Percentiles rank a stretch among this genome's conserved stretches.
Conservation (phyloP, 768 basidiomycete genomes). For the Suillus alpinus region DNA sequence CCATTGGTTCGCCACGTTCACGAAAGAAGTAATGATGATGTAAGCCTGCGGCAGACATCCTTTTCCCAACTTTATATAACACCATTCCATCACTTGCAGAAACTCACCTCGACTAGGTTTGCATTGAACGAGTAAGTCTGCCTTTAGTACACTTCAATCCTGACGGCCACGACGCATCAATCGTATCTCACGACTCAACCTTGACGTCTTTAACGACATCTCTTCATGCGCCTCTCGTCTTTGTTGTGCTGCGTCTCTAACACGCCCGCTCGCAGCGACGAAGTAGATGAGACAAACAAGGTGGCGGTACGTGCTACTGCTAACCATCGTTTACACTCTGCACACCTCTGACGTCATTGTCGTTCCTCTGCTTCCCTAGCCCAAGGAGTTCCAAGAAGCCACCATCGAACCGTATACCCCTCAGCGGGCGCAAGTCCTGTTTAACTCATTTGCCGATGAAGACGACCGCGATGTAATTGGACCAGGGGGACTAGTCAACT, state of each 20-base stretch:
- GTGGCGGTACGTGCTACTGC: conserved; percentile 24
- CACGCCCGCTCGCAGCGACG: conserved; percentile 49
- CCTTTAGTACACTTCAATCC: conserved; percentile 18
- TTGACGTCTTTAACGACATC: conserved; percentile 24
- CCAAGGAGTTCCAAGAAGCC: conserved; percentile 7
- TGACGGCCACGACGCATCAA: conserved; percentile 10
- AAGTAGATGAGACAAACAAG: conserved; percentile 34
- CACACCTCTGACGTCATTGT: conserved; percentile 6
- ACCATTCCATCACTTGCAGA: conserved; percentile 17
- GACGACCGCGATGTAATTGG: conserved; percentile 52
- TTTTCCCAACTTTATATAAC: conserved; percentile 15
- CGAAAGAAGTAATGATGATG: conserved; percentile 30
- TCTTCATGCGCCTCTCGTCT: conserved; percentile 58
- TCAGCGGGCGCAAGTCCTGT: conserved; percentile 51
- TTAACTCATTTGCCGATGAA: conserved; percentile 61
- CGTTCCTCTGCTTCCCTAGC: conserved; percentile 1
- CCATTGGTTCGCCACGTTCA: conserved; percentile 3
- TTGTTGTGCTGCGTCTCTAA: conserved; percentile 65
- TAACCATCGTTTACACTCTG: conserved; percentile 16
- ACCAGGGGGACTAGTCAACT: conserved; percentile 65
- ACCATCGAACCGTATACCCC: conserved; percentile 42
- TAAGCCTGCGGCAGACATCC: conserved; percentile 18
- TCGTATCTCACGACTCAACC: conserved; percentile 5
- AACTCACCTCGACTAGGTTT: conserved; percentile 23
- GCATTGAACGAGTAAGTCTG: conserved; percentile 30